phyloP scores from a whole-genome alignment of 495 filamentous ascomycete genomes.

The Penicillium subrubescens region DNA sequence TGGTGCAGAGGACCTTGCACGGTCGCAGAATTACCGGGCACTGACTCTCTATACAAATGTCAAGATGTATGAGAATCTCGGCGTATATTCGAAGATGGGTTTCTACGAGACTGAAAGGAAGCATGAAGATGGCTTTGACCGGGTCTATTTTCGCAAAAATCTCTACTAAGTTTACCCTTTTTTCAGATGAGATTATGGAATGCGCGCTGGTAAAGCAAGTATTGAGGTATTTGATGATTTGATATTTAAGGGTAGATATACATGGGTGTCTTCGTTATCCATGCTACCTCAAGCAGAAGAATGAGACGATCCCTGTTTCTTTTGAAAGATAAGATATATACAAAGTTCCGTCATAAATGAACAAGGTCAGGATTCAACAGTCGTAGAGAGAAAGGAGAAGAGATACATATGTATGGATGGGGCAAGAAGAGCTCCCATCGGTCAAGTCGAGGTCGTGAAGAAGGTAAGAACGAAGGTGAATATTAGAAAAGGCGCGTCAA shows the following conservation, averaged over 20 bases:
- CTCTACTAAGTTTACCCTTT: background rate
- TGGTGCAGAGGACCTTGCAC: slow-evolving; percentile 16
- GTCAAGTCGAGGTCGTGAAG: background rate
- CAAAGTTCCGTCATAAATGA: slow-evolving; percentile 16
- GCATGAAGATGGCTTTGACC: slow-evolving; percentile 34
- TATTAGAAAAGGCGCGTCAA: slow-evolving; percentile 1
- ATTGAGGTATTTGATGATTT: background rate
- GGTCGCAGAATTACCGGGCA: slow-evolving; percentile 1
- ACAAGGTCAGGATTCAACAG: background rate
- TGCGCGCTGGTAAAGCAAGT: background rate
- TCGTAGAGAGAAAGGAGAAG: slow-evolving; percentile 4
- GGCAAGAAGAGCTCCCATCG: background rate
- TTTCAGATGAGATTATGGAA: background rate
- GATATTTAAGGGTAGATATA: slow-evolving; percentile 4
- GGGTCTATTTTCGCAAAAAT: slow-evolving; percentile 31
- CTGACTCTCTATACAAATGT: slow-evolving; percentile 40
- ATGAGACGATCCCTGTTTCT: background rate
- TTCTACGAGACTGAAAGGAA: slow-evolving; percentile 35
- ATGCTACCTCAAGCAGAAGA: slow-evolving; percentile 2
- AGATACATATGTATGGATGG: slow-evolving; percentile 2
- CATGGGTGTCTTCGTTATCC: slow-evolving; percentile 12
- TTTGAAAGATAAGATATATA: slow-evolving; percentile 13
- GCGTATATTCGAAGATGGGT: slow-evolving; percentile 34
- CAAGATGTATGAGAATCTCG: slow-evolving; percentile 42
- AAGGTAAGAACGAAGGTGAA: background rate